Conservation (phyloP, 106 monocot genomes). For the Iris macrosiphon region DNA sequence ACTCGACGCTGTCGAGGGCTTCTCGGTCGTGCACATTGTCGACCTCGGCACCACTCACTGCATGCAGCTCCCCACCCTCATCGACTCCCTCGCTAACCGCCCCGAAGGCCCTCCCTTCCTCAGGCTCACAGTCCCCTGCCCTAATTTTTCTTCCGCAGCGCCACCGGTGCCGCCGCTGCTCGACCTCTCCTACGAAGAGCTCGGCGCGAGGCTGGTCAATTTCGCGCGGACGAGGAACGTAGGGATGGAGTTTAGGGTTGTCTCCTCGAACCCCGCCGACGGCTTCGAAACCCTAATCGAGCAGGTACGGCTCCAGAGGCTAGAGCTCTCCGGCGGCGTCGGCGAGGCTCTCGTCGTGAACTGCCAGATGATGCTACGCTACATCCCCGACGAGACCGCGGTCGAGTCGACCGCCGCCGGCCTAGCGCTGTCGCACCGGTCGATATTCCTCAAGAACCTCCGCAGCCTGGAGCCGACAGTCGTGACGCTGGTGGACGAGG, state of each 20-base stretch:
- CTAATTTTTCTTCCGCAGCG: background rate
- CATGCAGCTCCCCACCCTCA: constrained; percentile 98
- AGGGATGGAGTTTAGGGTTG: constrained; percentile 65
- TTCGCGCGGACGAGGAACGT: constrained; percentile 77
- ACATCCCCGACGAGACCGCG: constrained; percentile 61
- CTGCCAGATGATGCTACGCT: constrained; percentile 85
- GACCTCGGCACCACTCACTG: constrained; percentile 82
- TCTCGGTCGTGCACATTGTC: constrained; percentile 72
- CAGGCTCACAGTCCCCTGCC: constrained; percentile 49
- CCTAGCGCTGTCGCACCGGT: constrained; percentile 31
- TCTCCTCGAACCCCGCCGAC: constrained; percentile 46
- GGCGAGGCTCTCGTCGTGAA: constrained; percentile 79
- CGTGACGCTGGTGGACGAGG: constrained; percentile 78
- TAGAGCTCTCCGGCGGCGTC: constrained; percentile 32
- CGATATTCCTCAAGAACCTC: constrained; percentile 54
- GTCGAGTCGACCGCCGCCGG: too few relatives aligned
- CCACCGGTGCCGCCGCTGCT: constrained; percentile 43
- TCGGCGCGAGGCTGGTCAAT: constrained; percentile 58
- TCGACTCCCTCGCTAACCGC: constrained; percentile 68
- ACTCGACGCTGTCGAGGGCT: constrained; percentile 66
- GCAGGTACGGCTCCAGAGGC: constrained; percentile 42
- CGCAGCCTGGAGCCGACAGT: constrained; percentile 51
- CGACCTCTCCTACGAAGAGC: constrained; percentile 59
- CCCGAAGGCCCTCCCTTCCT: constrained; percentile 68
- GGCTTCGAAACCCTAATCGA: constrained; percentile 60